A percentile compares a stretch with the other conserved stretches of the same genome.
phyloP scores from a whole-genome alignment of 768 basidiomycete species.

The Russula olivacea region DNA sequence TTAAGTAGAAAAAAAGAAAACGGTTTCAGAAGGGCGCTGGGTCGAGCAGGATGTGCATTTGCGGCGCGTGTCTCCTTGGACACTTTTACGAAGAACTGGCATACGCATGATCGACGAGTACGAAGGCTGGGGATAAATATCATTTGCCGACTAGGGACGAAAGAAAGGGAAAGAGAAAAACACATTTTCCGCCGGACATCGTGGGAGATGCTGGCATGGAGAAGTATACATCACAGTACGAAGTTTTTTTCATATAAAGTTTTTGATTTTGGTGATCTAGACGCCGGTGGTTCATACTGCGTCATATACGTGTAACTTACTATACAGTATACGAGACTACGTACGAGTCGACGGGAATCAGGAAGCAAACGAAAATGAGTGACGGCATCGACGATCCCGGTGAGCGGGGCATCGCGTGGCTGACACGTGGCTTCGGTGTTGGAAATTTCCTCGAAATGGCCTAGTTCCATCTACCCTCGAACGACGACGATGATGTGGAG shows the following conservation, averaged over 20 bases:
- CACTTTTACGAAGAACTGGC: not conserved
- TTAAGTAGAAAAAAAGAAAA: not conserved
- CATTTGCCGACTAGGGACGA: conserved; percentile 6
- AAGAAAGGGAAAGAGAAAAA: not conserved
- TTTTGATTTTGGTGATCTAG: not conserved
- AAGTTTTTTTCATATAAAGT: not conserved
- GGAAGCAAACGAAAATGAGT: not conserved
- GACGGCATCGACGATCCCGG: conserved; percentile 1
- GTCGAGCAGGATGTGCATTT: not conserved
- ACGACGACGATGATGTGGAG: not conserved
- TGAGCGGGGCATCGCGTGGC: not conserved
- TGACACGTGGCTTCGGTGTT: conserved; percentile 3
- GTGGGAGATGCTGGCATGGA: too few species aligned
- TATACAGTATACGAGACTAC: not conserved
- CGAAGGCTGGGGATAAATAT: not conserved
- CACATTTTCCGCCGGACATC: not conserved
- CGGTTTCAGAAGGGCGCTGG: not conserved
- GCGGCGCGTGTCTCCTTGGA: not conserved
- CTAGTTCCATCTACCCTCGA: not conserved
- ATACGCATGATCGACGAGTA: not conserved
- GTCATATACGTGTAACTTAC: not conserved
- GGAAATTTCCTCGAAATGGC: not conserved
- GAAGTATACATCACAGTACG: not conserved
- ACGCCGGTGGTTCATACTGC: not conserved
- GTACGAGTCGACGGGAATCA: conserved; percentile 12